Evolutionary conservation across 176 grass and related monocot species (phyloP), one percentile per base, ranked within the genome.

Genomic region (Phyllostachys edulis): DNA sequence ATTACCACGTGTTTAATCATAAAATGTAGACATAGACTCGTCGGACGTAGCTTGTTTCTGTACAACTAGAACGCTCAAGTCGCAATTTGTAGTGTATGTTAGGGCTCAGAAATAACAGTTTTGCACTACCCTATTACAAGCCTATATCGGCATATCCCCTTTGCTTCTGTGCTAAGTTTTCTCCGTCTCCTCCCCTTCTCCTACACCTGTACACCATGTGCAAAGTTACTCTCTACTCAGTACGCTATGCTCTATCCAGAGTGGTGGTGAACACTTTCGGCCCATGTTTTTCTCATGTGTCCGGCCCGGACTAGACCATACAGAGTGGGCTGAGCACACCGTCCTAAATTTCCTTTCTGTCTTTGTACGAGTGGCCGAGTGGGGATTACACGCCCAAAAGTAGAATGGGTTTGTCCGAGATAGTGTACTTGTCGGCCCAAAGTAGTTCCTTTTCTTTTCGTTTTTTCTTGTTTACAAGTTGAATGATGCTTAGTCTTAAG

Each of bases 111-210:
- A 18, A 20, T 20, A 4, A 0, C 61, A 63, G 21, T 9, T 54
- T 20, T 20, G 51, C 5, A 54, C 6, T 21, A 55, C 21, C 2
- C 18, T 55, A 21, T 6, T n/a, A n/a, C n/a, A 21, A 55, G 17
- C 18, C 18, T 7, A 9, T 3, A 4, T 10, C 55, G 9, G 8
- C 21, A 10, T 23, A 11, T 4, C 8, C 21, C 1, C 21, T 40
- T 40, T 83, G 39, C 69, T 74, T 74, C 4, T 7, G 20, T 26
- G 29, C 57, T 52, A 83, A 74, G 81, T 73, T 64, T 40, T 51
- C 20, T 23, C 4, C 13, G 3, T 3, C 6, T 4, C 38, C 13
- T 7, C 12, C 26, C 1, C 49, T 47, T 62, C 55, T 6, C 27
- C 13, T 26, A 17, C 27, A n/a, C n/a, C n/a, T n/a, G n/a, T n/a